phyloP scores from a whole-genome alignment of 169 alveolate species.

The Toxoplasma gondii region DNA sequence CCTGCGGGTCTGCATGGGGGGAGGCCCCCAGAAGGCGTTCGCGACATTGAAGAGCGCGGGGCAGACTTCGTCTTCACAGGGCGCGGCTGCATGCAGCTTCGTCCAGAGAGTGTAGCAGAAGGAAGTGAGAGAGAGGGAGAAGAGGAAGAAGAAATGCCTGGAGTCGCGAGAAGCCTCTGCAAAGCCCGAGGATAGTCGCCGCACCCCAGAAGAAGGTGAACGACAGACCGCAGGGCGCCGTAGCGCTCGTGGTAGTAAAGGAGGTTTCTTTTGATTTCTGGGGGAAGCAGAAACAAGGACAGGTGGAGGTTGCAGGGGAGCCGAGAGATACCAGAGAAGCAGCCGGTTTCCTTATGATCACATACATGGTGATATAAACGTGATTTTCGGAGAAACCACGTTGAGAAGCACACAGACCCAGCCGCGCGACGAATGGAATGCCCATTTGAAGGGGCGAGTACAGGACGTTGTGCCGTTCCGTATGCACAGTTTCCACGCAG shows the following conservation, averaged over 20 bases:
- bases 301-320: background rate
- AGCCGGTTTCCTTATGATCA: too few species aligned
- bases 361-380: too few species aligned
- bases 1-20: background rate
- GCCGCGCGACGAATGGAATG: too few species aligned
- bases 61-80: background rate
- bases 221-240: constrained; percentile 5
- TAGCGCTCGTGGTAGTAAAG: background rate
- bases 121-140: background rate
- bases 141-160: background rate
- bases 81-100: background rate
- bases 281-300: background rate
- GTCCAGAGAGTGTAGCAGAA: background rate
- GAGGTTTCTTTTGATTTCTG: background rate
- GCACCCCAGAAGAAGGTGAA: background rate
- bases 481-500: too few species aligned
- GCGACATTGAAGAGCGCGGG: background rate
- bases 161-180: background rate
- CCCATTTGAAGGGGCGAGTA: too few species aligned
- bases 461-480: too few species aligned
- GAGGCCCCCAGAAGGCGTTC: background rate
- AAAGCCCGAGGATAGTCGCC: background rate
- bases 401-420: too few species aligned
- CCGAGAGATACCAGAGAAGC: background rate
- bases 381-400: too few species aligned